Evolutionary conservation across 805 yeast genomes (phyloP).

Genomic region (Pichia deserticola): DNA sequence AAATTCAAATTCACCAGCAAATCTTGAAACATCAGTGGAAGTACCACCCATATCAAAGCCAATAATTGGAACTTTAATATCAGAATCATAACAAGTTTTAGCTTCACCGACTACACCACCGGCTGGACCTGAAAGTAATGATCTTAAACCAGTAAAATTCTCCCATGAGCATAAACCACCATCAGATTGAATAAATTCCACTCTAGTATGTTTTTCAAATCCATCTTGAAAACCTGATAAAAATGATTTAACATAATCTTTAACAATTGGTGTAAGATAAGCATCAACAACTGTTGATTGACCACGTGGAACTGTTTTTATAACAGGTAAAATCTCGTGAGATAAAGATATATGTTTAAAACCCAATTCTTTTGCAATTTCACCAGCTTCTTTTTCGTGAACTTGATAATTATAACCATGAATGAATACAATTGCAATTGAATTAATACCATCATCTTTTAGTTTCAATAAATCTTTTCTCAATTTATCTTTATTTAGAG

Average conservation of each 20-base stretch:
- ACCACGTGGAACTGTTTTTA: constrained; percentile 66
- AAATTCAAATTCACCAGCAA: constrained; percentile 64
- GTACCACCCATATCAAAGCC: constrained; percentile 94
- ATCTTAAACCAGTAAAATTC: constrained; percentile 77
- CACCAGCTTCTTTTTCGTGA: constrained; percentile 59
- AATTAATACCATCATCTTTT: constrained; percentile 51
- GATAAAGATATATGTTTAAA: constrained; percentile 65
- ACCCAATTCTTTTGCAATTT: constrained; percentile 57
- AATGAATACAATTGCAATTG: constrained; percentile 63
- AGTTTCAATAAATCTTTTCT: constrained; percentile 35
- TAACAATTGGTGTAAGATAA: constrained; percentile 71
- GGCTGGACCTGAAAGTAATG: constrained; percentile 93
- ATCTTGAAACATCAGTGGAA: constrained; percentile 77
- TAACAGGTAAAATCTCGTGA: constrained; percentile 67
- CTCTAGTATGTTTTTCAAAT: constrained; percentile 27
- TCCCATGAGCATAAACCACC: constrained; percentile 88
- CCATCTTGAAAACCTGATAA: constrained; percentile 53
- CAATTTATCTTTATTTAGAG: constrained; percentile 41
- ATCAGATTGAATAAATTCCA: constrained; percentile 89
- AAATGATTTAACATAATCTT: constrained; percentile 56
- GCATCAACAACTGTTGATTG: constrained; percentile 79
- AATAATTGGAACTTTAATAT: constrained; percentile 53
- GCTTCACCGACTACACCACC: constrained; percentile 97
- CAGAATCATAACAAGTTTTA: constrained; percentile 59
- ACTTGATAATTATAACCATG: constrained; percentile 68